Percentiles rank a stretch among this genome's conserved stretches.
Evolutionary conservation across 140 eudicot genomes (phyloP).

Genomic region (Senecio squalidus): DNA sequence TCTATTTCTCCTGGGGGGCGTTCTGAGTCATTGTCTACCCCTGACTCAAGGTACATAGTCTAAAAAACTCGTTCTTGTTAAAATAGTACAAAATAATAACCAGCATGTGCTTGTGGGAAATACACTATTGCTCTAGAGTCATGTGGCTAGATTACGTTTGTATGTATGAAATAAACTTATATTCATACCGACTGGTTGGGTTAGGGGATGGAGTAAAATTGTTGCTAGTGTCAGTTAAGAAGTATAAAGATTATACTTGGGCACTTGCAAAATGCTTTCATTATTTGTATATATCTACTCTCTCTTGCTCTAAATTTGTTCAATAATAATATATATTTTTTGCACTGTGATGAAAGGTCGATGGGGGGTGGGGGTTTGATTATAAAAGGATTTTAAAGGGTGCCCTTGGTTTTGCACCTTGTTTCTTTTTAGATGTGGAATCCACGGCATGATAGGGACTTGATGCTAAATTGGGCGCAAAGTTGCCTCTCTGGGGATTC

Average conservation of each 20-base stretch:
- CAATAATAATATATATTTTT: neutral
- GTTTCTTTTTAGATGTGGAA: slow-evolving; percentile 72
- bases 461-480: slow-evolving; percentile 50
- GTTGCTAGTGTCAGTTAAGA: neutral
- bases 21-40: slow-evolving; percentile 45
- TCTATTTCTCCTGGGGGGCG: slow-evolving; percentile 43
- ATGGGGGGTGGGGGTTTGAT: slow-evolving; percentile 30
- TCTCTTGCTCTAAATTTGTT: neutral
- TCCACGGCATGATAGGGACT: slow-evolving; percentile 56
- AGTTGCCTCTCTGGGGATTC: slow-evolving; percentile 62
- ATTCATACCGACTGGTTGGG: neutral
- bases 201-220: neutral
- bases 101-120: neutral
- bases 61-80: neutral
- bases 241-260: slow-evolving; percentile 3
- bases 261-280: neutral
- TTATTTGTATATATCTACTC: neutral
- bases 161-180: neutral
- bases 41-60: slow-evolving; percentile 48
- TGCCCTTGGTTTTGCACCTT: slow-evolving; percentile 39
- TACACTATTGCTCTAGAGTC: neutral
- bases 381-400: slow-evolving; percentile 29
- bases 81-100: neutral
- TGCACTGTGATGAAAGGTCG: slow-evolving; percentile 16
- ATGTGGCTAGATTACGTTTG: neutral